Conservation (phyloP, 495 filamentous ascomycete genomes). For the Aspergillus saccharolyticus region DNA sequence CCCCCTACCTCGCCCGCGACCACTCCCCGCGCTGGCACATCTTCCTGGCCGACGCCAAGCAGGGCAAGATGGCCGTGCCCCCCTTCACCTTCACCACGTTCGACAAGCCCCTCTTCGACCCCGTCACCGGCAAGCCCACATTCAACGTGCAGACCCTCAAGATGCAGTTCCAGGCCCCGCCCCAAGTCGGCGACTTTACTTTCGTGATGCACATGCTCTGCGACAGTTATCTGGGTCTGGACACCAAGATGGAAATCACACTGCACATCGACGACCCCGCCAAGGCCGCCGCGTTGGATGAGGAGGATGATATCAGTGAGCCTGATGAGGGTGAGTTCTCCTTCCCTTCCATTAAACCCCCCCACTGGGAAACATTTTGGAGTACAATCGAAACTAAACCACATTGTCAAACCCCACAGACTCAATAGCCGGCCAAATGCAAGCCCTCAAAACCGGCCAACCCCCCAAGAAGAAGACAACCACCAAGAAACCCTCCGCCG, state of each 20-base stretch:
- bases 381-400: slow-evolving; percentile 23
- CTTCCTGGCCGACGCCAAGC: slow-evolving; percentile 88
- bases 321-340: slow-evolving; percentile 82
- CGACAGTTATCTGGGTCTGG: slow-evolving; percentile 90
- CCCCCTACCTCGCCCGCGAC: slow-evolving; percentile 84
- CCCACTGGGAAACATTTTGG: background rate
- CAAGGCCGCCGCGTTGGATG: slow-evolving; percentile 70
- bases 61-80: slow-evolving; percentile 90
- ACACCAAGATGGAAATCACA: slow-evolving; percentile 81
- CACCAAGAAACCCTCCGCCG: slow-evolving; percentile 52
- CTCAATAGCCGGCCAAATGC: slow-evolving; percentile 93
- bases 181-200: slow-evolving; percentile 83
- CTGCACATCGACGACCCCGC: slow-evolving; percentile 84
- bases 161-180: slow-evolving; percentile 95
- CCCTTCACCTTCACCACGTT: slow-evolving; percentile 88
- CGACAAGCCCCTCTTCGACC: slow-evolving; percentile 75
- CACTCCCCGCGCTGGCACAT: slow-evolving; percentile 87
- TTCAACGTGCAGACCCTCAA: slow-evolving; percentile 93
- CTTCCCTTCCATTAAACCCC: background rate
- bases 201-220: slow-evolving; percentile 90
- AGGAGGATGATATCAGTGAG: slow-evolving; percentile 90
- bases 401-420: slow-evolving; percentile 48
- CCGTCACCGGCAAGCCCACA: slow-evolving; percentile 64
- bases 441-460: slow-evolving; percentile 70
- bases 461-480: slow-evolving; percentile 54